Evolutionary conservation across 257 asterid species (phyloP).

Genomic region (Solanum stenotomum): DNA sequence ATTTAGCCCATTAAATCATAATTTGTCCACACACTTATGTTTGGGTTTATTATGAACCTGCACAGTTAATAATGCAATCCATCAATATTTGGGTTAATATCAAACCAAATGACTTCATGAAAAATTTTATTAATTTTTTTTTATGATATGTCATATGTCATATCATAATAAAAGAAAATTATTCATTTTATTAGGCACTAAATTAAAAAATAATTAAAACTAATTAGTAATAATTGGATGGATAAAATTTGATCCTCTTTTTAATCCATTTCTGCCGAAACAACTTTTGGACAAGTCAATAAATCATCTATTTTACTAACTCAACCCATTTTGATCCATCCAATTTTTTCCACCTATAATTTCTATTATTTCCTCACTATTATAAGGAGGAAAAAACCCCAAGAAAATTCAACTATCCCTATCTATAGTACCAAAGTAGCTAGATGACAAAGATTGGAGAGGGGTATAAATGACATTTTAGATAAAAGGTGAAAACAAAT

Average conservation of each 20-base stretch:
- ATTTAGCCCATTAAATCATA: not conserved
- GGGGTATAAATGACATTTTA: constrained; percentile 6
- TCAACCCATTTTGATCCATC: not conserved
- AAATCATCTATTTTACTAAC: not conserved
- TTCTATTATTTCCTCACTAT: not conserved
- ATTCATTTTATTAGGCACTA: too few relatives aligned
- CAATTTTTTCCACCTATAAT: not conserved
- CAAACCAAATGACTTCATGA: too few relatives aligned
- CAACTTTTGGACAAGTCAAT: not conserved
- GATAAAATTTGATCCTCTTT: not conserved
- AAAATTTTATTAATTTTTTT: too few relatives aligned
- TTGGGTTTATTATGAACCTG: too few relatives aligned
- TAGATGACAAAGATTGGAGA: not conserved
- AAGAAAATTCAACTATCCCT: not conserved
- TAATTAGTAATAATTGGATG: too few relatives aligned
- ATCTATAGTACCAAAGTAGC: not conserved
- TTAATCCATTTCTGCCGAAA: not conserved
- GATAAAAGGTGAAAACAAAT: constrained; percentile 2
- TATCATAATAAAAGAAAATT: not conserved
- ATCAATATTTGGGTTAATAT: not conserved
- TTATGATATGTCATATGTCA: too few relatives aligned
- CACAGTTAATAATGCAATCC: not conserved
- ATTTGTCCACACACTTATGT: not conserved
- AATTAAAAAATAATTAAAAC: too few relatives aligned
- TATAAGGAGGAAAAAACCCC: not conserved